Evolutionary conservation across 2,329 filamentous ascomycete genomes (phyloP).

Genomic region (Fusarium sterilihyphosum): DNA sequence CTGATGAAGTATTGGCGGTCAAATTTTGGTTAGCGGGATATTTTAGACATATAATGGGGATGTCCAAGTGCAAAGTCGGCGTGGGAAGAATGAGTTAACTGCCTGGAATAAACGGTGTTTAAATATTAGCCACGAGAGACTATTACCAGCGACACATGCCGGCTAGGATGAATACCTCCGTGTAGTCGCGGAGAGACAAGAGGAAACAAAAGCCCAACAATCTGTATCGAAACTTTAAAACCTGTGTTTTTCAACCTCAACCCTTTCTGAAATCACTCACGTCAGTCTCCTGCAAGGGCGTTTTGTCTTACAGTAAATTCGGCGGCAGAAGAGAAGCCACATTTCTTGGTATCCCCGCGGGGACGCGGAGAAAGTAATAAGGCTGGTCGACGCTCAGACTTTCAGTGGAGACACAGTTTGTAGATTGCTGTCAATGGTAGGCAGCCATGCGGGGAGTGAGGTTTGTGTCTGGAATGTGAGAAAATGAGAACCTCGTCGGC

Average conservation of each 20-base stretch:
- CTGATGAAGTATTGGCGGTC: background rate
- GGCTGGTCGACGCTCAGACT: background rate
- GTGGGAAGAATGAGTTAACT: fast-evolving
- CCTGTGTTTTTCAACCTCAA: background rate
- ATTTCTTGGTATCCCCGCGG: background rate
- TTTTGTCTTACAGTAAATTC: background rate
- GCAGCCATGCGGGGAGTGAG: background rate
- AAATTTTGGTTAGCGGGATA: fast-evolving
- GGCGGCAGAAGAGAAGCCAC: background rate
- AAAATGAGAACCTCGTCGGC: background rate
- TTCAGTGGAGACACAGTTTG: background rate
- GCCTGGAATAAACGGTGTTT: fast-evolving
- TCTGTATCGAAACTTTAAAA: background rate
- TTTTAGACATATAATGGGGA: background rate
- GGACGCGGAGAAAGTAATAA: background rate
- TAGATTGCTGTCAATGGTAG: background rate
- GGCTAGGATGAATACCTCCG: background rate
- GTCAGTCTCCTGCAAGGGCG: background rate
- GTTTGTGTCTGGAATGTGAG: background rate
- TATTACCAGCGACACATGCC: background rate
- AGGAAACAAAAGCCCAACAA: background rate
- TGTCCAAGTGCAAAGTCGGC: background rate
- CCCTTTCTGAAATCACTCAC: too few relatives aligned
- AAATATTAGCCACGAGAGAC: background rate
- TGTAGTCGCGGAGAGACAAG: background rate